Evolutionary conservation across 2,329 filamentous ascomycete genomes (phyloP).

Genomic region (Calonectria honghensis): DNA sequence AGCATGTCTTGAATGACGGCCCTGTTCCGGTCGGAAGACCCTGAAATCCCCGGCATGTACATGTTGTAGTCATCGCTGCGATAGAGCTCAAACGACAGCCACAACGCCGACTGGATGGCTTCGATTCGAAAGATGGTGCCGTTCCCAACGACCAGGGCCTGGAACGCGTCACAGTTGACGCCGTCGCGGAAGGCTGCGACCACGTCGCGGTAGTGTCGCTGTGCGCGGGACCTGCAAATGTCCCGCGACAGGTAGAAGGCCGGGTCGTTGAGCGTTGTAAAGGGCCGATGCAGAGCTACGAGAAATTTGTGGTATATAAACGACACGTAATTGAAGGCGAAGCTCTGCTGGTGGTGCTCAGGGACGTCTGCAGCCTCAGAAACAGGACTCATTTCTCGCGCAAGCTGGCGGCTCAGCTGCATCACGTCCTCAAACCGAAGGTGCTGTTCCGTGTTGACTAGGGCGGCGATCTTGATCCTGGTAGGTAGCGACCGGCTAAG

Average conservation of each 20-base stretch:
- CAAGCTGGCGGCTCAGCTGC: neutral
- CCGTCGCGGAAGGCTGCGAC: constrained; percentile 7
- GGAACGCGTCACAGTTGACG: neutral
- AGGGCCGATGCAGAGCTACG: neutral
- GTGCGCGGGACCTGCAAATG: constrained; percentile 1
- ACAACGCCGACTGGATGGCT: constrained; percentile 9
- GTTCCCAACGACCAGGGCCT: neutral
- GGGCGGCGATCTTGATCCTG: constrained; percentile 1
- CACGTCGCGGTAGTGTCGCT: constrained; percentile 8
- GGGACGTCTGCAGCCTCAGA: neutral
- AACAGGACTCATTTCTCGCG: neutral
- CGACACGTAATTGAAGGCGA: neutral
- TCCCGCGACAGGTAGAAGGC: constrained; percentile 12
- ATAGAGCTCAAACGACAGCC: constrained; percentile 13
- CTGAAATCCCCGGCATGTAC: neutral
- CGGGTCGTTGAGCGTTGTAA: neutral
- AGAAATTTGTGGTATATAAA: constrained; percentile 16
- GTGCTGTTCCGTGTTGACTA: neutral
- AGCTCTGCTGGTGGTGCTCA: neutral
- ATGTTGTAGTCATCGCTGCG: constrained; percentile 5
- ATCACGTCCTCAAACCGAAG: constrained; percentile 11
- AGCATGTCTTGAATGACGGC: neutral
- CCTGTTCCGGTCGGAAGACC: neutral
- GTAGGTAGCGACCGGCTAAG: neutral
- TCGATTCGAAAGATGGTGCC: constrained; percentile 17